These are phyloP conservation scores for Halteria grandinella DNA, from an alignment of 73 alveolate species.

Conservation along the genomic window DNA sequence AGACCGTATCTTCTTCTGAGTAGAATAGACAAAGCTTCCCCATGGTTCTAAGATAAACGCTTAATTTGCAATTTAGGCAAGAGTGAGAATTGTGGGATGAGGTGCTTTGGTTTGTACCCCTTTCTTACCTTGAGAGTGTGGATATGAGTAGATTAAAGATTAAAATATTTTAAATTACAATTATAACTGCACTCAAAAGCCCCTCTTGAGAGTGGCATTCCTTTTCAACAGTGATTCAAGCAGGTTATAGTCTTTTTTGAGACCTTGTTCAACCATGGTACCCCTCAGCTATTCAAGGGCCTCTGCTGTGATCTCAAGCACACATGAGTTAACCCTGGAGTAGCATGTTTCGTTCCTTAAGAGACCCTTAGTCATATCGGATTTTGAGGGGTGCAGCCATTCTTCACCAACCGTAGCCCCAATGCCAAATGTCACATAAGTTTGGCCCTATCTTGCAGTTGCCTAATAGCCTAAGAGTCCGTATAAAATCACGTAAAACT, in stretches of 20 bases:
- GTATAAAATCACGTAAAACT: background rate
- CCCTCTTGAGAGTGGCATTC: slow-evolving; percentile 4
- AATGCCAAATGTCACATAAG: slow-evolving; percentile 15
- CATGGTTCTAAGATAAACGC: background rate
- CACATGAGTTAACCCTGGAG: slow-evolving; percentile 39
- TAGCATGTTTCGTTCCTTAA: slow-evolving; percentile 8
- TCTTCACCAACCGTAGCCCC: slow-evolving; percentile 43
- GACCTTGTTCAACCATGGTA: background rate
- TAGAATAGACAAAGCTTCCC: background rate
- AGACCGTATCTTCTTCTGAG: background rate
- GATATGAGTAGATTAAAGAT: background rate
- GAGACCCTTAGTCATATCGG: background rate
- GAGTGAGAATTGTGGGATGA: background rate
- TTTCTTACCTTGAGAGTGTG: background rate
- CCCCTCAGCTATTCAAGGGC: background rate
- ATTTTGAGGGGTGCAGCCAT: slow-evolving; percentile 5
- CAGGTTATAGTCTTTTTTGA: slow-evolving; percentile 9
- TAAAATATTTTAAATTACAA: background rate
- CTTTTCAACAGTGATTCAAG: slow-evolving; percentile 25
- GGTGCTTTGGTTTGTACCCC: background rate
- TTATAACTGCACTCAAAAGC: background rate
- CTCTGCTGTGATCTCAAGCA: background rate
- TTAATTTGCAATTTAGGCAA: background rate
- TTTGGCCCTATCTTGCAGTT: background rate
- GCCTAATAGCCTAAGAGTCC: slow-evolving; percentile 24